phyloP scores from a whole-genome alignment of 2,329 filamentous ascomycete species.

The Cercospora zeae-maydis region DNA sequence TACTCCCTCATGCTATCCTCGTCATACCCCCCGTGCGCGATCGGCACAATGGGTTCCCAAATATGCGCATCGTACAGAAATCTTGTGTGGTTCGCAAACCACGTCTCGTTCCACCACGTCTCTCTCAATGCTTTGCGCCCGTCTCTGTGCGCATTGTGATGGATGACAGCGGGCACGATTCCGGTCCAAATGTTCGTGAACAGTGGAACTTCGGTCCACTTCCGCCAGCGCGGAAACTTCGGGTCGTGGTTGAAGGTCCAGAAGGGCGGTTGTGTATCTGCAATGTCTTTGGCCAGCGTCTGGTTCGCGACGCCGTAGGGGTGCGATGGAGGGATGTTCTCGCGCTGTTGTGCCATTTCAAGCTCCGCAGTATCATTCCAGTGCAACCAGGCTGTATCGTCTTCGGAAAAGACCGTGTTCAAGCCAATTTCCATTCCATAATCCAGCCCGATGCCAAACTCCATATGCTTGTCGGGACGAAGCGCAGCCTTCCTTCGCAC shows the following conservation, averaged over 20 bases:
- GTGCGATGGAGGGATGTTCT: constrained; percentile 8
- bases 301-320: constrained; percentile 10
- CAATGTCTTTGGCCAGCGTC: constrained; percentile 25
- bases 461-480: constrained; percentile 42
- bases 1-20: constrained; percentile 37
- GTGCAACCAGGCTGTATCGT: constrained; percentile 29
- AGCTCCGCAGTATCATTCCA: constrained; percentile 22
- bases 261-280: constrained; percentile 23
- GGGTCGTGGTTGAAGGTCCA: constrained; percentile 25
- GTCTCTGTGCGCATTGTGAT: constrained; percentile 27
- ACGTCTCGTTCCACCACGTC: constrained; percentile 27
- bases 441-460: constrained; percentile 35
- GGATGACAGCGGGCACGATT: constrained; percentile 27
- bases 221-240: constrained; percentile 16
- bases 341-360: constrained; percentile 14
- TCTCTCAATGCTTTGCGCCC: constrained; percentile 21
- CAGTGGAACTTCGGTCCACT: constrained; percentile 26
- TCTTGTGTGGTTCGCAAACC: constrained; percentile 23
- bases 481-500: constrained; percentile 30
- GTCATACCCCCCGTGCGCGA: constrained; percentile 40
- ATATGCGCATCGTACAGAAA: constrained; percentile 23
- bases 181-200: constrained; percentile 29
- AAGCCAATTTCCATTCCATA: constrained; percentile 29
- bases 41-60: constrained; percentile 18
- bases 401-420: constrained; percentile 28